A percentile compares a stretch with the other conserved stretches of the same genome.
These are phyloP conservation scores for Blastobotrys apis DNA, from an alignment of 1,139 yeast species.

Conservation along the genomic window DNA sequence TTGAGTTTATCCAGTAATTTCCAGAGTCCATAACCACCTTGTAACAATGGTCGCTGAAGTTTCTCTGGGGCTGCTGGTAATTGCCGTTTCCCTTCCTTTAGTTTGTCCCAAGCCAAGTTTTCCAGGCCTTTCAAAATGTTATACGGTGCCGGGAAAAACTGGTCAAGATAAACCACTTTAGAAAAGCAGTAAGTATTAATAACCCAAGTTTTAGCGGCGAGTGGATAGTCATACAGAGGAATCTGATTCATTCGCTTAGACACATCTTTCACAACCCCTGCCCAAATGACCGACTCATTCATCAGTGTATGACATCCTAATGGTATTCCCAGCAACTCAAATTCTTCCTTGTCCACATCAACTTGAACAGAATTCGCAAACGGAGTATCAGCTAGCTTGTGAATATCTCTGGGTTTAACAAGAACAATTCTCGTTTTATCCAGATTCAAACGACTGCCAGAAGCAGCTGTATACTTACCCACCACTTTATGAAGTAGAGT, in stretches of 20 bases:
- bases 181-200: conserved; percentile 1
- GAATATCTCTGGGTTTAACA: background rate
- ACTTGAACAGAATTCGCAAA: background rate
- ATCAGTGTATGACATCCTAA: background rate
- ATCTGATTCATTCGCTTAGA: background rate
- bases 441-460: background rate
- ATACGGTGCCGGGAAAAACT: background rate
- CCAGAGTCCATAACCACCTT: background rate
- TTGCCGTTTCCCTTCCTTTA: background rate
- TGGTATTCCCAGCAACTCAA: background rate
- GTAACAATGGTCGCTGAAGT: background rate
- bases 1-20: background rate
- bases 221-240: background rate
- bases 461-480: background rate
- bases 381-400: background rate
- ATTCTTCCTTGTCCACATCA: background rate
- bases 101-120: background rate
- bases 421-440: background rate
- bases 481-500: background rate
- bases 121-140: background rate
- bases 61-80: background rate
- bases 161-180: conserved; percentile 2
- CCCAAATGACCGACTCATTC: background rate
- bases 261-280: background rate
- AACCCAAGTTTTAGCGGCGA: background rate